Evolutionary conservation across 2,329 filamentous ascomycete species (phyloP), one percentile per base, ranked within the genome.

Genomic region (Pseudocercospora pini-densiflorae): DNA sequence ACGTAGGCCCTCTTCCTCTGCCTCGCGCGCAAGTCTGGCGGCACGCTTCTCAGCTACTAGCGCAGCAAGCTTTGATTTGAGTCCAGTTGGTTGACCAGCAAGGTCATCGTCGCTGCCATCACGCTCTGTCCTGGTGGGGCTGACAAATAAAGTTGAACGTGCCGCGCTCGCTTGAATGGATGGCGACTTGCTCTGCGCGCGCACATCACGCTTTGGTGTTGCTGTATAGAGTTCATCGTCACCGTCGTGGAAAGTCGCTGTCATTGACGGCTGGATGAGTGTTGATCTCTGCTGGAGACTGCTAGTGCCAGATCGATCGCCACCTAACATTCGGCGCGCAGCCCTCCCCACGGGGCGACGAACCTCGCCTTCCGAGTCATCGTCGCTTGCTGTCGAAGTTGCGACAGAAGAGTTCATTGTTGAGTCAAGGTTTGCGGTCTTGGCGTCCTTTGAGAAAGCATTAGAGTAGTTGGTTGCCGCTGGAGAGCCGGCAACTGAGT

Each of bases 191-290:
- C 64, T 55, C 23, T 49, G 49, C 31, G 51, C 51, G 23, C 57
- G 60, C 19, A 31, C 23, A 40, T 58, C 45, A 3, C 57, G 19
- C 43, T 63, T 70, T 4, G 75, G 75, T 16, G 76, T 77, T 5
- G 73, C 68, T 19, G 70, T 70, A 63, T 77, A 77, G 5, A 77
- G 68, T 21, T 77, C 75, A 8, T 75, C 74, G 3, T 74, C 74
- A 7, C 64, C 57, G 27, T 54, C 54, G 23, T n/a, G 24, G 14
- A 49, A 14, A 19, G 43, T 21, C 3, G 51, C 23, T n/a, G 23
- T 31, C 23, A 55, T 24, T 3, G 5, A 21, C 3, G 51, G 51
- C 16, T 27, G 51, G 16, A 14, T 3, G 10, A 31, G 12, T 10
- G 27, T 10, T 27, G 51, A 55, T 33, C 43, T 65, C 43, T 21